Evolutionary conservation across 768 basidiomycete species (phyloP).

Genomic region (Rhodotorula taiwanensis): DNA sequence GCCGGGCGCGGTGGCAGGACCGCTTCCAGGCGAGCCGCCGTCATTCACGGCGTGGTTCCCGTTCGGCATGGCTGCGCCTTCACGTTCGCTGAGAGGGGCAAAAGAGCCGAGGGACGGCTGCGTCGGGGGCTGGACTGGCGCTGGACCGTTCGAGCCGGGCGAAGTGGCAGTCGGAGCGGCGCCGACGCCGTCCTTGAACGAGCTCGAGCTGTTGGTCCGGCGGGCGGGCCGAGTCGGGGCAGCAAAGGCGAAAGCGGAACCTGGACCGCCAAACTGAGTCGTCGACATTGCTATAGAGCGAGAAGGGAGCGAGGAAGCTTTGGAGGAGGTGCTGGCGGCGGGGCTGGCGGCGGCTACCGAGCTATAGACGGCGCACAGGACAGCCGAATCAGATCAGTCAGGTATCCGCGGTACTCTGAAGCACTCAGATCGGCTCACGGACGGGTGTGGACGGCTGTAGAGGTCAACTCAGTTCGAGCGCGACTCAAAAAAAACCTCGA

Average conservation of each 20-base stretch:
- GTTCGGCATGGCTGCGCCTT: not conserved
- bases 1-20: not conserved
- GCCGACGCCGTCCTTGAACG: conserved; percentile 5
- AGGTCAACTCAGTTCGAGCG: no score
- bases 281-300: conserved; percentile 8
- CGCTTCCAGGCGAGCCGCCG: not conserved
- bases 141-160: not conserved
- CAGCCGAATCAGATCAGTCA: no score
- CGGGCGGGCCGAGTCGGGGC: conserved; percentile 26
- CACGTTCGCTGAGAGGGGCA: not conserved
- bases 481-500: no score
- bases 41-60: not conserved
- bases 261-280: conserved; percentile 16
- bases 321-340: not conserved
- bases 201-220: conserved; percentile 10
- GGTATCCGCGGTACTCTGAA: no score
- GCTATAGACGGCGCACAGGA: no score
- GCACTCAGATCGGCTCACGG: no score
- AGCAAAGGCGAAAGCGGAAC: conserved; percentile 32
- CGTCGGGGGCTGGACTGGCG: conserved; percentile 22
- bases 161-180: not conserved
- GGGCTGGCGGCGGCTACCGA: no score
- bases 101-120: conserved; percentile 23
- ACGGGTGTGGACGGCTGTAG: no score
- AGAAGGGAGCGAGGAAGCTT: not conserved